Base-by-base conservation (phyloP, 305 asterid species). In the Coffea humblotiana region DNA sequence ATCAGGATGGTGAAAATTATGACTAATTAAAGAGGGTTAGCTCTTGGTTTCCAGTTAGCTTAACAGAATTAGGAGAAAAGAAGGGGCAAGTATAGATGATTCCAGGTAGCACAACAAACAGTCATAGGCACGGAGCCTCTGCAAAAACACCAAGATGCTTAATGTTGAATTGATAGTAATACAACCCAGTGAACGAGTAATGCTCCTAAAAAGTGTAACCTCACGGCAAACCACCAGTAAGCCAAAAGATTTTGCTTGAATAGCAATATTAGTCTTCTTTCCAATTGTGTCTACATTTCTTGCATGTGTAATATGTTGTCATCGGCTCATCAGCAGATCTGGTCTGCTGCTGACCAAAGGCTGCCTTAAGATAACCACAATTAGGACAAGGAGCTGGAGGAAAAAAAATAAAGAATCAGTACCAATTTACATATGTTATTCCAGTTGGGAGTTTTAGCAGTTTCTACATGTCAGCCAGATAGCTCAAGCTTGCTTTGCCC, bases 321-420 rank as follows among this genome's bases (percentile, higher is more conserved):
- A 74, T 74, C 5, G 97, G 96, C 73, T 94, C 97, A 85, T 94
- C 98, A 16, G 96, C 95, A 45, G 95, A 91, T 82, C 97, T 88
- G 27, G 84, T 94, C 84, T 94, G 94, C 79, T 81, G 80, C 82
- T 92, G 93, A 25, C 78, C 48, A 84, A 85, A 89, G 78, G 85
- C 80, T 67, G 93, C 91, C 84, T 89, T 88, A 25, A 75, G 86
- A 72, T 87, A 88, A 68, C 81, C 64, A 69, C 97, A 94, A 1
- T 71, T 79, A 0, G 91, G 90, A 83, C 98, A 94, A 0, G 88
- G 47, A 65, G 78, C 97, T 93, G 92, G 86, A 81, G 77, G 72
- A 76, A 74, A 14, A 49, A 40, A 72, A 48, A 3, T 72, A 76
- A 32, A 49, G 4, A 54, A 35, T 73, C 35, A 48, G 60, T 23